These are phyloP conservation scores for Candida xyloterini DNA, from an alignment of 805 yeast genomes.

Conservation along the genomic window DNA sequence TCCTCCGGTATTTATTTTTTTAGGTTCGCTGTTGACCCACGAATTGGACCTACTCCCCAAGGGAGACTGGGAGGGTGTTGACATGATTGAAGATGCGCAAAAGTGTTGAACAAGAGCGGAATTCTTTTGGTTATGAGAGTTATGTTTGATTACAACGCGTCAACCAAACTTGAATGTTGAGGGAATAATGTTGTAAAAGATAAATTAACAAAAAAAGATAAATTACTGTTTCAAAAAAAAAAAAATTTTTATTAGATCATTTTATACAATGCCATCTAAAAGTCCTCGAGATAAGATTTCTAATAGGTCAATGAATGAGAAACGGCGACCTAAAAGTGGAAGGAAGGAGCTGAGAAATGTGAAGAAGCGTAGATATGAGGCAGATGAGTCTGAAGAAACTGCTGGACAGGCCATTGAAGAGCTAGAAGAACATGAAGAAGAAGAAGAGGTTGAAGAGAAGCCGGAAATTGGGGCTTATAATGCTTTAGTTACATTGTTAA, in stretches of 20 bases:
- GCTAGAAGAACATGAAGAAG: conserved; percentile 31
- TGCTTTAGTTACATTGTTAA: conserved; percentile 29
- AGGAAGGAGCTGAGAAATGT: conserved; percentile 60
- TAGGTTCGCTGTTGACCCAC: conserved; percentile 3
- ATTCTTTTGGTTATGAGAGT: not conserved
- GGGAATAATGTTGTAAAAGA: conserved; percentile 2
- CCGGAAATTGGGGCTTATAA: conserved; percentile 23
- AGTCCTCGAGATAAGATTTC: not conserved
- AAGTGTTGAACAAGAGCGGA: not conserved
- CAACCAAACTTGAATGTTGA: not conserved
- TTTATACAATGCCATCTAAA: conserved; percentile 17
- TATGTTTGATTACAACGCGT: not conserved
- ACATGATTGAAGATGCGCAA: not conserved
- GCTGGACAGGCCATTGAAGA: not conserved
- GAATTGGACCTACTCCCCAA: conserved; percentile 6
- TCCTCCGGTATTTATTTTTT: conserved; percentile 14
- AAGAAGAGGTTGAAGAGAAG: conserved; percentile 24
- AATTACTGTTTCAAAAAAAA: conserved; percentile 4
- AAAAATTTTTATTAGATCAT: conserved; percentile 6
- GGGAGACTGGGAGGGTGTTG: conserved; percentile 7
- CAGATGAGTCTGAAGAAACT: conserved; percentile 13
- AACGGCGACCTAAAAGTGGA: conserved; percentile 42
- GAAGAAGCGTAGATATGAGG: conserved; percentile 32
- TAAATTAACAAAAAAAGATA: not conserved
- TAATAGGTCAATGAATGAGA: not conserved